A percentile compares a stretch with the other conserved stretches of the same genome.
These are phyloP conservation scores for Scheffersomyces insectosa DNA, from an alignment of 1,139 yeast species.

Conservation along the genomic window DNA sequence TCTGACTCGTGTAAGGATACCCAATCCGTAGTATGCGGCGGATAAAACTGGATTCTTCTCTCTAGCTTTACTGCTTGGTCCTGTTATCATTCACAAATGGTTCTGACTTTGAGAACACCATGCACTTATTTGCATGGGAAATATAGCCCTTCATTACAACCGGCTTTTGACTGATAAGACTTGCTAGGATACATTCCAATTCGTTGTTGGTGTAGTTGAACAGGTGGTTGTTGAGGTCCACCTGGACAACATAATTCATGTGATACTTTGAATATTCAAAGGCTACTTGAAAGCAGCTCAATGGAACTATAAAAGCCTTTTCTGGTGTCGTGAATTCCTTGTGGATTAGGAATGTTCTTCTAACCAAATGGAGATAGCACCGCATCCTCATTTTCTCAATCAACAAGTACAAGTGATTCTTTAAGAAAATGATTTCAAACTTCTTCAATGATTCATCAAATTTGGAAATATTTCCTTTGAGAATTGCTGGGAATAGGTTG, in stretches of 20 bases:
- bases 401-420: constrained; percentile 62
- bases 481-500: constrained; percentile 47
- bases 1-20: no score
- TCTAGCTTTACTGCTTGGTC: no score
- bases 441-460: constrained; percentile 48
- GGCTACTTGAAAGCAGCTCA: constrained; percentile 49
- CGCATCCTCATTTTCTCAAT: constrained; percentile 54
- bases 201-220: constrained; percentile 34
- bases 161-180: constrained; percentile 58
- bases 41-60: no score
- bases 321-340: constrained; percentile 25
- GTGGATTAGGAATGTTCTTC: constrained; percentile 41
- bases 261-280: constrained; percentile 37
- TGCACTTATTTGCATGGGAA: constrained; percentile 70
- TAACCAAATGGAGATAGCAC: constrained; percentile 55
- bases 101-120: constrained; percentile 73
- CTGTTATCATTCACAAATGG: constrained; percentile 52
- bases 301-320: constrained; percentile 41
- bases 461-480: constrained; percentile 52
- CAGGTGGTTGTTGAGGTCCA: background rate
- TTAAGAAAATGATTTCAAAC: constrained; percentile 54
- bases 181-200: constrained; percentile 73
- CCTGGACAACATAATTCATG: constrained; percentile 5
- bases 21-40: no score
- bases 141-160: constrained; percentile 70